A percentile compares a stretch with the other conserved stretches of the same genome.
Evolutionary conservation across 2,329 filamentous ascomycete genomes (phyloP).

Genomic region (Dothiorella sarmentorum): DNA sequence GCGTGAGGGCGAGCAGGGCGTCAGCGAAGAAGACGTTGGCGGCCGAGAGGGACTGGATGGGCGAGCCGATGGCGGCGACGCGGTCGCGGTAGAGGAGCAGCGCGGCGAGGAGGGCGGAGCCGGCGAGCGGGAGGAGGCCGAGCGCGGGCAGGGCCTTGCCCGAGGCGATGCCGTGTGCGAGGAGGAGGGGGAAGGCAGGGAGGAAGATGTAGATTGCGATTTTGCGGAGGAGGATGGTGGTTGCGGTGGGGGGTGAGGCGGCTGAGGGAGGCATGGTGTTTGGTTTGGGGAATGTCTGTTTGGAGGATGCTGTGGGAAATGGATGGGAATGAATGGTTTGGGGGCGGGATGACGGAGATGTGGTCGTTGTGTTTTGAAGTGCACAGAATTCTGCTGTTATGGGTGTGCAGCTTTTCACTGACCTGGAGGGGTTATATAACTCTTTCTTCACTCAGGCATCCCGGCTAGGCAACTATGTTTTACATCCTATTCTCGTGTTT

Average conservation of each 20-base stretch:
- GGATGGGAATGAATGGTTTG: too few relatives aligned
- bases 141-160: background rate
- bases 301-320: background rate
- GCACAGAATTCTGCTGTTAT: too few relatives aligned
- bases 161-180: background rate
- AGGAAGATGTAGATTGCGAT: background rate
- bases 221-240: background rate
- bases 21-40: conserved; percentile 7
- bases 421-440: background rate
- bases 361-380: too few relatives aligned
- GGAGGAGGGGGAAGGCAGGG: background rate
- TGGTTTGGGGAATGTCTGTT: background rate
- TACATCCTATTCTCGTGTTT: background rate
- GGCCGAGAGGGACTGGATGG: background rate
- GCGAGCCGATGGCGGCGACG: background rate
- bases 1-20: background rate
- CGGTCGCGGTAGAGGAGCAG: background rate
- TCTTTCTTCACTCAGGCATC: too few relatives aligned
- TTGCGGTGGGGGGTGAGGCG: background rate
- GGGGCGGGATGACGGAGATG: too few relatives aligned
- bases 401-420: too few relatives aligned
- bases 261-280: background rate
- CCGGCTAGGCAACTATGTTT: background rate
- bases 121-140: background rate
- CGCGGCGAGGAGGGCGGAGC: background rate